Evolutionary conservation across 495 filamentous ascomycete species (phyloP).

Genomic region (Articulospora tetracladia): DNA sequence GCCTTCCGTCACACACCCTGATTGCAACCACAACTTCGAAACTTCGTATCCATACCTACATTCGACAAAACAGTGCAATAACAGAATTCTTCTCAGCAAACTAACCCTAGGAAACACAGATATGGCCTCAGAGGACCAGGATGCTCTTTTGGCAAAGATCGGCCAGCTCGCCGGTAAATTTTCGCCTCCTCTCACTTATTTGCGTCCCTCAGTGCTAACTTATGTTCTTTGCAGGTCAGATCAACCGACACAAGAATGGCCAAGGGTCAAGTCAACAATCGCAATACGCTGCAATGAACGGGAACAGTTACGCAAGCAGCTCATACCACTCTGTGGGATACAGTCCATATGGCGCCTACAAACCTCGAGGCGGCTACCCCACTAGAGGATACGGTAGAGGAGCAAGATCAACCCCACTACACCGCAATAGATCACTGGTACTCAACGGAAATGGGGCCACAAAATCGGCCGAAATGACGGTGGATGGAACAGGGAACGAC

Average conservation of each 20-base stretch:
- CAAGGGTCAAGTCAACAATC: conserved; percentile 12
- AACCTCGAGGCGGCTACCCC: conserved; percentile 26
- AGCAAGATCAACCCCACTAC: conserved; percentile 41
- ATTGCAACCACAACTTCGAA: not conserved
- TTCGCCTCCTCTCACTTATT: conserved; percentile 1
- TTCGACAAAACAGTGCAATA: too few relatives aligned
- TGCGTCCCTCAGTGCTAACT: conserved; percentile 1
- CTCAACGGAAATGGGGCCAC: conserved; percentile 51
- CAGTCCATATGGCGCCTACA: conserved; percentile 25
- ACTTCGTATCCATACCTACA: too few relatives aligned
- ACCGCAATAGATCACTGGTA: conserved; percentile 70
- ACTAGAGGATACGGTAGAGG: conserved; percentile 37
- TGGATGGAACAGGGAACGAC: conserved; percentile 23
- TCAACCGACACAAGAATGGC: conserved; percentile 71
- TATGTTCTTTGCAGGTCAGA: conserved; percentile 59
- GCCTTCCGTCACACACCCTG: not conserved
- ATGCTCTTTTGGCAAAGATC: conserved; percentile 66
- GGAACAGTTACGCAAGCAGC: conserved; percentile 13
- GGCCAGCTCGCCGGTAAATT: conserved; percentile 67
- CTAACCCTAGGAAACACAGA: conserved; percentile 15
- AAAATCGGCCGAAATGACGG: conserved; percentile 28
- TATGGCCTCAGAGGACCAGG: conserved; percentile 46
- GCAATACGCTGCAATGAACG: conserved; percentile 2
- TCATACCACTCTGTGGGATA: conserved; percentile 21
- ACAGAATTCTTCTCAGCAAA: not conserved